A percentile compares a stretch with the other conserved stretches of the same genome.
phyloP scores from a whole-genome alignment of 2,329 filamentous ascomycete species.

The Penicillium nordicum region DNA sequence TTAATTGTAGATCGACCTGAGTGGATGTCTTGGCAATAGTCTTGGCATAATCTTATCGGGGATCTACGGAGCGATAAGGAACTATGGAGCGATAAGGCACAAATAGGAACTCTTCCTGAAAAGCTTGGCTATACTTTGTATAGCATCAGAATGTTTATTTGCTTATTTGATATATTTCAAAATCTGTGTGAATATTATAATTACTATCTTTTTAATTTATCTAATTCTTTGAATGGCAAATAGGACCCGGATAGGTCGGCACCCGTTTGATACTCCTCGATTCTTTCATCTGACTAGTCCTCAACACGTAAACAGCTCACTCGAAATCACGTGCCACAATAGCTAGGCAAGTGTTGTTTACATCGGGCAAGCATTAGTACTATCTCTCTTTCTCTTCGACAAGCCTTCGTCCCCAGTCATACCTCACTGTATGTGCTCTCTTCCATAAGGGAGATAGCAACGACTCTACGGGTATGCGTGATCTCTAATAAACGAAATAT shows the following conservation, averaged over 20 bases:
- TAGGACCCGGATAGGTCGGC: too few species aligned
- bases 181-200: fast-evolving
- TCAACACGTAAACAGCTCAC: background rate
- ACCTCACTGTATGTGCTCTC: background rate
- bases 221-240: background rate
- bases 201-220: too few species aligned
- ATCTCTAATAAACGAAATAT: background rate
- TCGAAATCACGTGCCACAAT: background rate
- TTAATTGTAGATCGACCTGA: background rate
- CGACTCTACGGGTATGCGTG: background rate
- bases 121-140: background rate
- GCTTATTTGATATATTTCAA: background rate
- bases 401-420: background rate
- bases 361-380: too few species aligned
- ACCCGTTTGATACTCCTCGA: background rate
- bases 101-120: background rate
- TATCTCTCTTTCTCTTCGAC: background rate
- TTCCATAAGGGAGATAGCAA: background rate
- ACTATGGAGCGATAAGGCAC: background rate
- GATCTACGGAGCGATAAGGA: background rate
- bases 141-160: background rate
- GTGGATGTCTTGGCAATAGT: background rate
- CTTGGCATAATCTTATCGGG: background rate
- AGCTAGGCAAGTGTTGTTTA: background rate
- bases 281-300: background rate